phyloP scores from a whole-genome alignment of 805 yeast genomes.

The Metschnikowia lachancei region DNA sequence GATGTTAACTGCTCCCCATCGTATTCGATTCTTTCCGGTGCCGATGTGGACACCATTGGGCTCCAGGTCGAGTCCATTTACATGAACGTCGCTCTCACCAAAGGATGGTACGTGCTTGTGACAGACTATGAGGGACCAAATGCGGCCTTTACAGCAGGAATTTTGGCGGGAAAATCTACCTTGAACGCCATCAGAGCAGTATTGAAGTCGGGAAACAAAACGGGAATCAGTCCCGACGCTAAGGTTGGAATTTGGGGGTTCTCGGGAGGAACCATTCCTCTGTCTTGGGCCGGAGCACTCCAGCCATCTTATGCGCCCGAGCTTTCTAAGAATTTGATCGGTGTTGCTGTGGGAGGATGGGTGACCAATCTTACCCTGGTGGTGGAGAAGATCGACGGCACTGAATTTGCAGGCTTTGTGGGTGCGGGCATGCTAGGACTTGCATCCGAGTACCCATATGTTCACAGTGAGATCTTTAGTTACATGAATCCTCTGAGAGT shows the following conservation, averaged over 20 bases:
- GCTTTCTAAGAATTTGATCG: slow-evolving; percentile 22
- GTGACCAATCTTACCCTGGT: slow-evolving; percentile 34
- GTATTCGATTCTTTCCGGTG: slow-evolving; percentile 19
- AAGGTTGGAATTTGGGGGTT: slow-evolving; percentile 33
- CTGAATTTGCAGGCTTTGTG: slow-evolving; percentile 29
- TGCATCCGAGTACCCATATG: slow-evolving; percentile 30
- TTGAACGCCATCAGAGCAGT: slow-evolving; percentile 34
- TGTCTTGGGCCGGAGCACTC: slow-evolving; percentile 38
- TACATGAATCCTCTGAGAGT: background rate
- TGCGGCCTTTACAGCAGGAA: slow-evolving; percentile 33
- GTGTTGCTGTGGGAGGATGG: slow-evolving; percentile 38
- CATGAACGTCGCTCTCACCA: slow-evolving; percentile 16
- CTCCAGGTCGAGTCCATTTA: slow-evolving; percentile 19
- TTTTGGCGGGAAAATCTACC: slow-evolving; percentile 29
- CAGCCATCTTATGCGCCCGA: slow-evolving; percentile 40
- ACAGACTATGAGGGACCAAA: slow-evolving; percentile 39
- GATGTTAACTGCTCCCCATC: slow-evolving; percentile 24
- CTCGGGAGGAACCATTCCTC: slow-evolving; percentile 40
- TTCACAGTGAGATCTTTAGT: slow-evolving; percentile 6
- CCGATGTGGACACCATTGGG: slow-evolving; percentile 14
- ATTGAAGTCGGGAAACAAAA: slow-evolving; percentile 18
- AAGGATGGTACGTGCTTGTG: slow-evolving; percentile 34
- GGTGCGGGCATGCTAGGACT: slow-evolving; percentile 32
- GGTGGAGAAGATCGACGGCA: slow-evolving; percentile 25
- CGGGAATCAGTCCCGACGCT: slow-evolving; percentile 24